Conservation (phyloP, 345 rosid genomes). For the Hypericum perforatum region DNA sequence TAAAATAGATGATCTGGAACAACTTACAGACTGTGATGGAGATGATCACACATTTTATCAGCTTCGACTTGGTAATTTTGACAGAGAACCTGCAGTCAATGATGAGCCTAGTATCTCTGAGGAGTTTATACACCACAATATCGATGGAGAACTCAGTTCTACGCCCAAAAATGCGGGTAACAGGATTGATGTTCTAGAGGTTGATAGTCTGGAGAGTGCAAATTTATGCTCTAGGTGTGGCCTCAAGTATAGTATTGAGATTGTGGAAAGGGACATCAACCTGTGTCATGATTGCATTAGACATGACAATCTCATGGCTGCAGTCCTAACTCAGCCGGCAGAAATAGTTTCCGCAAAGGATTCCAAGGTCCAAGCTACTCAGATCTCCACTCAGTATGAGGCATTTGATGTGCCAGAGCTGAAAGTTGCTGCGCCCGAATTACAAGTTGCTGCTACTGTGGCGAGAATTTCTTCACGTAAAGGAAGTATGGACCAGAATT, state of each 20-base stretch:
- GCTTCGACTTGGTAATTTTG: slow-evolving; percentile 30
- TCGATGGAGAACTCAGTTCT: slow-evolving; percentile 34
- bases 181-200: slow-evolving; percentile 32
- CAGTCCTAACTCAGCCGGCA: slow-evolving; percentile 20
- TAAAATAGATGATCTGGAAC: slow-evolving; percentile 37
- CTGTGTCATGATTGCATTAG: slow-evolving; percentile 67
- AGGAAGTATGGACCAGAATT: slow-evolving; percentile 21
- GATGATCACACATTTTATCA: slow-evolving; percentile 28
- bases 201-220: slow-evolving; percentile 29
- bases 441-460: slow-evolving; percentile 19
- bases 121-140: slow-evolving; percentile 29
- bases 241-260: slow-evolving; percentile 33
- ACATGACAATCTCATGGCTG: slow-evolving; percentile 27
- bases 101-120: slow-evolving; percentile 31
- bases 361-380: slow-evolving; percentile 15
- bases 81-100: slow-evolving; percentile 27
- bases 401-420: slow-evolving; percentile 23
- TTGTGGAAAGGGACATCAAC: slow-evolving; percentile 28
- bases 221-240: slow-evolving; percentile 59
- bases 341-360: slow-evolving; percentile 20
- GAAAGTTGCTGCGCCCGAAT: slow-evolving; percentile 17
- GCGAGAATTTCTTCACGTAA: slow-evolving; percentile 19
- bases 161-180: slow-evolving; percentile 28
- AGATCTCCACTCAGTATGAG: slow-evolving; percentile 23
- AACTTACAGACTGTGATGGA: slow-evolving; percentile 27